These are phyloP conservation scores for Nakaseomyces uthaithaninus DNA, from an alignment of 1,139 yeast species.

Conservation along the genomic window DNA sequence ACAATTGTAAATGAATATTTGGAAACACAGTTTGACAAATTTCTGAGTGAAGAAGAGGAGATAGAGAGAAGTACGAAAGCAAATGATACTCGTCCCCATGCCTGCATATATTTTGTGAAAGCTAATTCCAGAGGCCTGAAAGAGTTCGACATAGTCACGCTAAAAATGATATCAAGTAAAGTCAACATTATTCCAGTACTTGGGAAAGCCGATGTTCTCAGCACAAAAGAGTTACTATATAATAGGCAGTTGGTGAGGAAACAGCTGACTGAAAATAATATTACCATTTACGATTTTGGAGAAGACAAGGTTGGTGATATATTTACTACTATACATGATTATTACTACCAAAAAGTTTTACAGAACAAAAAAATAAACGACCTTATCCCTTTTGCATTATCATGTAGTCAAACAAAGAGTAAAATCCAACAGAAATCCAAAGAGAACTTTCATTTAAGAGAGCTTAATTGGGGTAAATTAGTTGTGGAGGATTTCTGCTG, in stretches of 20 bases:
- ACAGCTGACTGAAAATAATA: conserved; percentile 39
- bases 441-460: conserved; percentile 39
- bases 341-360: conserved; percentile 14
- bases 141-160: conserved; percentile 41
- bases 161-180: conserved; percentile 43
- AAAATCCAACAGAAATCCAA: conserved; percentile 22
- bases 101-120: conserved; percentile 50
- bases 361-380: conserved; percentile 29
- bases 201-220: conserved; percentile 50
- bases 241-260: conserved; percentile 40
- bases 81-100: conserved; percentile 56
- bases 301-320: conserved; percentile 32
- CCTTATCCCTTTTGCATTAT: conserved; percentile 42
- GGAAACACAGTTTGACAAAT: conserved; percentile 47
- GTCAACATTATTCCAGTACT: conserved; percentile 54
- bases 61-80: conserved; percentile 48
- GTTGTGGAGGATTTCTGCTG: conserved; percentile 80
- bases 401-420: conserved; percentile 36
- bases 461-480: conserved; percentile 91
- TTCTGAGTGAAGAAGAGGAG: conserved; percentile 52
- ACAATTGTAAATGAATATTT: conserved; percentile 43
- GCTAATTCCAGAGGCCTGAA: conserved; percentile 49
- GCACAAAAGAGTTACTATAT: conserved; percentile 38
- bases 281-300: conserved; percentile 45
- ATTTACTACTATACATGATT: conserved; percentile 20